phyloP scores from a whole-genome alignment of 2,329 filamentous ascomycete genomes.

The Fusarium sp. region DNA sequence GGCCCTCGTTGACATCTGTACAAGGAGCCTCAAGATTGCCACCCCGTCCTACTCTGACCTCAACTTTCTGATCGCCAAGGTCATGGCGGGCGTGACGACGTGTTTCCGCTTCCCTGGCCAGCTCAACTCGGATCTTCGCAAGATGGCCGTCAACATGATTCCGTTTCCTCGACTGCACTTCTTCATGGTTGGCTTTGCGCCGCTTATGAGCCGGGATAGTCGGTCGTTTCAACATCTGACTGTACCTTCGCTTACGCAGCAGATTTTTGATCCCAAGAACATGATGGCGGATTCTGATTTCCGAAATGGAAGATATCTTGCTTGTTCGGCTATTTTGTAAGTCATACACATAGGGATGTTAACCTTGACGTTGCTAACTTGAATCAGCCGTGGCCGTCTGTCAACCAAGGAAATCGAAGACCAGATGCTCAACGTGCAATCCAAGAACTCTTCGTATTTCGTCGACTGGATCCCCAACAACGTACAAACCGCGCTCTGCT shows the following conservation, averaged over 20 bases:
- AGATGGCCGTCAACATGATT: slow-evolving; percentile 99
- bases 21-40: slow-evolving; percentile 98
- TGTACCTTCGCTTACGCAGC: slow-evolving; percentile 98
- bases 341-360: slow-evolving; percentile 47
- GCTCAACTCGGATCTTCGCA: slow-evolving; percentile 99
- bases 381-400: slow-evolving; percentile 88
- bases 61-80: slow-evolving; percentile 98
- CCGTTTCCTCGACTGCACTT: slow-evolving; percentile 99
- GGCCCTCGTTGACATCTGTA: slow-evolving; percentile 99
- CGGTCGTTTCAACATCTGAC: slow-evolving; percentile 97
- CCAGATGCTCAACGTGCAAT: slow-evolving; percentile 99
- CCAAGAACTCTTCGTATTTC: slow-evolving; percentile 99
- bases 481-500: slow-evolving; percentile 98
- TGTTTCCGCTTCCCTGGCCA: slow-evolving; percentile 99
- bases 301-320: slow-evolving; percentile 99
- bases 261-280: slow-evolving; percentile 99
- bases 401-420: slow-evolving; percentile 99
- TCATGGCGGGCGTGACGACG: slow-evolving; percentile 99
- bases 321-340: slow-evolving; percentile 98
- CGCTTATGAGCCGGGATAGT: slow-evolving; percentile 85
- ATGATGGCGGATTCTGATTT: slow-evolving; percentile 99
- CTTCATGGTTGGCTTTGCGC: slow-evolving; percentile 99
- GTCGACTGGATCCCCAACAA: slow-evolving; percentile 99
- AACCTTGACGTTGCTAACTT: slow-evolving; percentile 15
- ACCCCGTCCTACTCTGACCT: slow-evolving; percentile 99